Base-by-base conservation (phyloP, 2,329 filamentous ascomycete species). In the Fusarium pininemorale region DNA sequence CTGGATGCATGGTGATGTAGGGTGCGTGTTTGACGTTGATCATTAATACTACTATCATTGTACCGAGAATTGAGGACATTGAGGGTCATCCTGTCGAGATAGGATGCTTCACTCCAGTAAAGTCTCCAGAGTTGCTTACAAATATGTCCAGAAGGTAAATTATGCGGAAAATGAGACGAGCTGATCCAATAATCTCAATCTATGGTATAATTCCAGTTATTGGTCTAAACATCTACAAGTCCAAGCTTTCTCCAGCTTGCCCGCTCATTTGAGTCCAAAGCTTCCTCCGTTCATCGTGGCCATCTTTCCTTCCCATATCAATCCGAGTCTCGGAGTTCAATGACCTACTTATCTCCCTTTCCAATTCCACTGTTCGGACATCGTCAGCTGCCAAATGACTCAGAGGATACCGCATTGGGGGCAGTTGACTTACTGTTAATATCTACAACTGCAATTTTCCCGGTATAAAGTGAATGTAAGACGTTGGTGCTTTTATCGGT, bases 321-420 rank as follows among this genome's bases (percentile, higher is more conserved):
- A 12, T 12, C 28, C 12, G 14, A 30, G 14, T 28, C 28, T 48
- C 4, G 5, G 45, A 30, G 0, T 30, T 30, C 28, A 48, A 30
- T 7, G 45, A 48, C 20, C 45, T 48, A 14, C 45, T 48, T 3
- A 48, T 48, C 28, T 48, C 45, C 14, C 45, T 48, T 12, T 48
- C 45, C 45, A 48, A 48, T 16, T 48, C 45, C 28, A 48, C 45
- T 48, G 45, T 32, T 48, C 28, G n/a, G 2, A 16, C 14, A 48
- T 48, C 20, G 9, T 48, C 45, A 48, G 45, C 28, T 30, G 0
- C 20, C 5, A 16, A 48, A 12, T 12, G 20, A n/a, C 20, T 48
- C 6, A 20, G 11, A 20, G 5, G 20, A 7, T n/a, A 16, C 9
- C 1, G 13, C 4, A 30, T n/a, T 7, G 20, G 28, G 1, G 26